A percentile compares a stretch with the other conserved stretches of the same genome.
These are phyloP conservation scores for Alternaria sp. DNA, from an alignment of 2,329 filamentous ascomycete genomes.

Conservation along the genomic window DNA sequence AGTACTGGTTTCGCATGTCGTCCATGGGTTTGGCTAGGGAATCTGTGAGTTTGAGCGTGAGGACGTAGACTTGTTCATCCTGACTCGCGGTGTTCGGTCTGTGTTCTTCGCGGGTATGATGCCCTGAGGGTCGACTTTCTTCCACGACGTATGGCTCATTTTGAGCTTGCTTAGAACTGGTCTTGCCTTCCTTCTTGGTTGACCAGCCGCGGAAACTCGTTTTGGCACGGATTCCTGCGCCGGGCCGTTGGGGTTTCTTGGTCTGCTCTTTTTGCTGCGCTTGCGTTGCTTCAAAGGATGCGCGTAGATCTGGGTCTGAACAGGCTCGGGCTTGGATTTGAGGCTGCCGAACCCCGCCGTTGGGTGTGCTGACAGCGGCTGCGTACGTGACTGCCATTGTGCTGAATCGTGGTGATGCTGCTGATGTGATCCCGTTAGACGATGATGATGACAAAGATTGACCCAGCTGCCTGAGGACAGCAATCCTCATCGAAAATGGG, in stretches of 20 bases:
- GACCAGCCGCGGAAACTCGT: conserved; percentile 23
- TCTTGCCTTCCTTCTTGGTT: conserved; percentile 14
- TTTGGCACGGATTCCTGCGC: conserved; percentile 15
- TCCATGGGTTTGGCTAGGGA: conserved; percentile 50
- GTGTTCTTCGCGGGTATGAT: conserved; percentile 25
- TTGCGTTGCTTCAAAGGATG: conserved; percentile 12
- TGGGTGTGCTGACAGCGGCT: conserved; percentile 28
- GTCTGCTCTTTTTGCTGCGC: background rate
- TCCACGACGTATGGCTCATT: conserved; percentile 12
- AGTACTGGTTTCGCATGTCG: conserved; percentile 48
- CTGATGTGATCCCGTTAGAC: background rate
- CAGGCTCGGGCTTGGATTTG: conserved; percentile 17
- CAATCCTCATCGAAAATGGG: conserved; percentile 3
- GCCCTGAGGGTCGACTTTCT: conserved; percentile 5
- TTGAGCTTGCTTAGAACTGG: background rate
- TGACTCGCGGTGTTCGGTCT: conserved; percentile 39
- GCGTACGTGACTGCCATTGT: conserved; percentile 25
- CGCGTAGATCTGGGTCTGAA: conserved; percentile 15
- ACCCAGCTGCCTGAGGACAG: conserved; percentile 4
- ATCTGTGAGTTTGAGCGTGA: conserved; percentile 51
- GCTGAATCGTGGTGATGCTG: background rate
- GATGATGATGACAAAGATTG: background rate
- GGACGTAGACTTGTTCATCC: conserved; percentile 50
- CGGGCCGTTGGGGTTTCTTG: conserved; percentile 19
- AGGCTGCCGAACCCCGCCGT: conserved; percentile 17